phyloP scores from a whole-genome alignment of 1,139 yeast genomes.

The Zygosaccharomyces sapae region DNA sequence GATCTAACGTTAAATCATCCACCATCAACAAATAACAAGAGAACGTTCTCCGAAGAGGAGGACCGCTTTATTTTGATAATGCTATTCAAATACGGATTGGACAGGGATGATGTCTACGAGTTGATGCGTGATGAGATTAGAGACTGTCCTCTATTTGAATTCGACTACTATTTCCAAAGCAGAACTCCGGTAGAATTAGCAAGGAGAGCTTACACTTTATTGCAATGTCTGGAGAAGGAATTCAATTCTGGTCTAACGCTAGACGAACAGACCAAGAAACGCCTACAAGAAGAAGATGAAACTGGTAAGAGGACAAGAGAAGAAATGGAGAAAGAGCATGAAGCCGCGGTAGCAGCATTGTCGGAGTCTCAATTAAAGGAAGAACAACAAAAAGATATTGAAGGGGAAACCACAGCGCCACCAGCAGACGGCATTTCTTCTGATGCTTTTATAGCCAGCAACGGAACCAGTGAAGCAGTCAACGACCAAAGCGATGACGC shows the following conservation, averaged over 20 bases:
- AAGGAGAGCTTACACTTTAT: conserved; percentile 63
- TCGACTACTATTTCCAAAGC: conserved; percentile 69
- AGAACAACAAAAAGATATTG: conserved; percentile 2
- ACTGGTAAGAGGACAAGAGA: conserved; percentile 26
- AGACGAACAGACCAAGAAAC: conserved; percentile 26
- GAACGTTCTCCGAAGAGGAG: conserved; percentile 67
- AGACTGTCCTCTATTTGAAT: conserved; percentile 57
- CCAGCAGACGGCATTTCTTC: neutral
- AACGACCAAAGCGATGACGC: conserved; percentile 8
- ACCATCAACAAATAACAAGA: conserved; percentile 58
- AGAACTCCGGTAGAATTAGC: conserved; percentile 60
- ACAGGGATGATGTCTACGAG: conserved; percentile 61
- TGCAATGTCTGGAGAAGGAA: conserved; percentile 63
- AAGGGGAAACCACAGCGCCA: neutral
- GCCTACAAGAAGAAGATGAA: conserved; percentile 31
- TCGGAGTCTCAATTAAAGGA: conserved; percentile 7
- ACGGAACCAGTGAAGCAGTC: conserved; percentile 1
- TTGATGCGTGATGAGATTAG: conserved; percentile 57
- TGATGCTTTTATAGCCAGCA: neutral
- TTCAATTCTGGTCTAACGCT: conserved; percentile 34
- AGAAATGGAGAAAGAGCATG: conserved; percentile 20
- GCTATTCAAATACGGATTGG: conserved; percentile 62
- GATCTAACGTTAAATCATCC: conserved; percentile 56
- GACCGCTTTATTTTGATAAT: conserved; percentile 67
- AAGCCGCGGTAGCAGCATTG: neutral